Evolutionary conservation across 148 eudicot genomes (phyloP).

Genomic region (Camellia sinensis): DNA sequence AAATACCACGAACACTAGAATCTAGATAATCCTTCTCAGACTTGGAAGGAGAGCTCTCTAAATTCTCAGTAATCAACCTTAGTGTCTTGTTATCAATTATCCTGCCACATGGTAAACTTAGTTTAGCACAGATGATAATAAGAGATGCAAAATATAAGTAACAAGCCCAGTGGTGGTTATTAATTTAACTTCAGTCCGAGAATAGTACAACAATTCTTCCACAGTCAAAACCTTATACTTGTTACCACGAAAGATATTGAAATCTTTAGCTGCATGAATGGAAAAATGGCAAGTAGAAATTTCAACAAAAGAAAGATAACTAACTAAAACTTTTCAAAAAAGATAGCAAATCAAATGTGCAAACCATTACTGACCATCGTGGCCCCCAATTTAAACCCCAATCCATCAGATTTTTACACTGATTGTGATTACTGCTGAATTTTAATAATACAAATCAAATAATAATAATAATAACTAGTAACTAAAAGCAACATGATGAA

Average conservation of each 20-base stretch:
- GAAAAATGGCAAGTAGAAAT: background rate
- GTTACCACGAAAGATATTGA: background rate
- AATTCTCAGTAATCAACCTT: constrained; percentile 65
- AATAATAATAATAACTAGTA: too few species aligned
- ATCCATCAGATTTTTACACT: background rate
- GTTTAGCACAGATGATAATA: constrained; percentile 14
- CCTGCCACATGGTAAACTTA: constrained; percentile 43
- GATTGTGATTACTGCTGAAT: background rate
- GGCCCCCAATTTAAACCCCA: background rate
- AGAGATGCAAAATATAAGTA: constrained; percentile 7
- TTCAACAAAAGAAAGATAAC: background rate
- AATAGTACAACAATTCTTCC: background rate
- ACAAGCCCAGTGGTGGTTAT: background rate
- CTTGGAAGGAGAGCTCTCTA: constrained; percentile 58
- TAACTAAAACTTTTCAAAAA: background rate
- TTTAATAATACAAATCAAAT: too few species aligned
- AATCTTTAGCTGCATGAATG: background rate
- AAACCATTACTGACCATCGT: too few species aligned
- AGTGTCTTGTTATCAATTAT: constrained; percentile 82
- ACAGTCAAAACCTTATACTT: background rate
- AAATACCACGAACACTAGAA: constrained; percentile 67
- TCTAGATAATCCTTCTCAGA: constrained; percentile 58
- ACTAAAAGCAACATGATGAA: background rate
- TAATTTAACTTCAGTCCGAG: background rate
- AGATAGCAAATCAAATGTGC: background rate